phyloP scores from a whole-genome alignment of 2,329 filamentous ascomycete genomes.

The Colletotrichum lindemuthianum region DNA sequence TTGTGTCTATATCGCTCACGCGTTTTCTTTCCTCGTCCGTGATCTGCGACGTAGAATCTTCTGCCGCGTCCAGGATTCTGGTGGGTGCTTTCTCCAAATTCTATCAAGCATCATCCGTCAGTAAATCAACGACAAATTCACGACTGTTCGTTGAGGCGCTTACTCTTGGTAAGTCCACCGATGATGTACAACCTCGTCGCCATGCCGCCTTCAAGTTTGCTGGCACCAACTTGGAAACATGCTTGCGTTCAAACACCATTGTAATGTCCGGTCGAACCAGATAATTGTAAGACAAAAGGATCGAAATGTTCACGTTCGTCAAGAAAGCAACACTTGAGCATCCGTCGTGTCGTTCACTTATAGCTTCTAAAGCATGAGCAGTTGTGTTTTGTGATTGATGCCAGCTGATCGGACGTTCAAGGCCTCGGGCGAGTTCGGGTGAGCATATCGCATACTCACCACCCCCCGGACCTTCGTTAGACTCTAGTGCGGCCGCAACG shows the following conservation, averaged over 20 bases:
- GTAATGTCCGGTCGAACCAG: neutral
- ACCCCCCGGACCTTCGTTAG: conserved; percentile 46
- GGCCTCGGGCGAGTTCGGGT: conserved; percentile 40
- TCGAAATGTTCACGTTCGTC: too few species aligned
- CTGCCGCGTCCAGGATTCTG: conserved; percentile 1
- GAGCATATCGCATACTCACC: conserved; percentile 47
- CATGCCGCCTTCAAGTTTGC: conserved; percentile 38
- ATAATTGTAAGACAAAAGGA: neutral
- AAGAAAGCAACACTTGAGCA: conserved; percentile 35
- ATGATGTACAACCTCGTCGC: conserved; percentile 39
- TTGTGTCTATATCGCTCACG: neutral
- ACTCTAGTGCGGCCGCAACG: neutral
- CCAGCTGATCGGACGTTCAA: conserved; percentile 3
- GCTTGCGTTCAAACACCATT: conserved; percentile 27
- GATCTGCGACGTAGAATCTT: neutral
- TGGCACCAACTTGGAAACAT: conserved; percentile 28
- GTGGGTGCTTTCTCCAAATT: conserved; percentile 32
- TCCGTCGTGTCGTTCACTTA: neutral
- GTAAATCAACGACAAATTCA: conserved; percentile 43
- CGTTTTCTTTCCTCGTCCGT: neutral
- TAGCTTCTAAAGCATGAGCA: neutral
- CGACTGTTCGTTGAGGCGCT: neutral
- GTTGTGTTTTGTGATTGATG: conserved; percentile 12
- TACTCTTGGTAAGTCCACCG: conserved; percentile 42
- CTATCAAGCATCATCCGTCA: conserved; percentile 41